These are phyloP conservation scores for Spirogloea muscicola DNA, from an alignment of 139 green algal species.

Conservation along the genomic window DNA sequence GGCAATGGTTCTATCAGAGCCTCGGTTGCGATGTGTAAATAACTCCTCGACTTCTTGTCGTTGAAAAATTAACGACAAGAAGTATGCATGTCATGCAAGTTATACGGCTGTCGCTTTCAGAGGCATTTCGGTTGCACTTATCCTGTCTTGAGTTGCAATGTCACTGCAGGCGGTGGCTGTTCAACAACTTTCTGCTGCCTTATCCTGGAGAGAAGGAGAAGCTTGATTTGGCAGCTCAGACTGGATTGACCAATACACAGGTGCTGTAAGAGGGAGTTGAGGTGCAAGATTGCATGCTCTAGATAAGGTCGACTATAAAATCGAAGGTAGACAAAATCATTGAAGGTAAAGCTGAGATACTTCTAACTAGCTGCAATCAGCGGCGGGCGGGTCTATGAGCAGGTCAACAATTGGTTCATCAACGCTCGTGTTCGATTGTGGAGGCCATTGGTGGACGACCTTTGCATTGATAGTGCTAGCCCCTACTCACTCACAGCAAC, in stretches of 20 bases:
- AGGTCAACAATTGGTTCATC: conserved; percentile 63
- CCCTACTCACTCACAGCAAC: too few species aligned
- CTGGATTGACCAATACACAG: conserved; percentile 45
- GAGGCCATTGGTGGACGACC: conserved; percentile 49
- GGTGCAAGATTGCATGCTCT: too few species aligned
- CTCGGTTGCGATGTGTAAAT: background rate
- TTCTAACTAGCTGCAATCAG: too few species aligned
- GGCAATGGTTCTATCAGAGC: too few species aligned
- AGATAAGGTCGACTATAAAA: too few species aligned
- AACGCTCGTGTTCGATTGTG: conserved; percentile 57
- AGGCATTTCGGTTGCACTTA: background rate
- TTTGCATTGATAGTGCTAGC: too few species aligned
- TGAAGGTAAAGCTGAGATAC: too few species aligned
- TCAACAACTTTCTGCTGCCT: conserved; percentile 51
- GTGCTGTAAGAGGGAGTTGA: too few species aligned
- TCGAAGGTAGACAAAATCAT: too few species aligned
- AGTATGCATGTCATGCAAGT: background rate
- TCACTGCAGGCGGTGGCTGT: conserved; percentile 51
- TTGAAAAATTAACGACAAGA: background rate
- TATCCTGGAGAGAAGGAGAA: conserved; percentile 57
- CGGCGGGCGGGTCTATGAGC: background rate
- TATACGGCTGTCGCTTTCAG: background rate
- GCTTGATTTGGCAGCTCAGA: conserved; percentile 35
- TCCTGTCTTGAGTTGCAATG: background rate
- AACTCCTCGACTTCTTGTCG: background rate